Conservation (phyloP, 306 rosid genomes). For the Abrus pulchellus region DNA sequence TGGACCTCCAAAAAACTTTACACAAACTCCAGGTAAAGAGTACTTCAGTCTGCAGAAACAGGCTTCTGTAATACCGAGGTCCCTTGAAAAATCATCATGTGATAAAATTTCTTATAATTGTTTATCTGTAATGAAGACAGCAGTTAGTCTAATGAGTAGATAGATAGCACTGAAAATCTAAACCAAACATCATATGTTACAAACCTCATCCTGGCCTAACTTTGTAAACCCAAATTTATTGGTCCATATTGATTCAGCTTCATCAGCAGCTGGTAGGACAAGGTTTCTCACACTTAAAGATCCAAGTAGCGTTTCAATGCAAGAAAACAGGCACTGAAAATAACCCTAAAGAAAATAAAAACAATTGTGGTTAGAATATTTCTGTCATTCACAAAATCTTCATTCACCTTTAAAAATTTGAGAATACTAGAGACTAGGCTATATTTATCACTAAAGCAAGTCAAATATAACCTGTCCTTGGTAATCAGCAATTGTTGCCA, state of each 20-base stretch:
- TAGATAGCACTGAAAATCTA: neutral
- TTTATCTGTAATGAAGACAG: constrained; percentile 56
- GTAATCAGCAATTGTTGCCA: constrained; percentile 75
- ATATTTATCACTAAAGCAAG: neutral
- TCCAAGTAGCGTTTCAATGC: constrained; percentile 78
- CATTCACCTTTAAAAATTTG: neutral
- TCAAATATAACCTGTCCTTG: constrained; percentile 81
- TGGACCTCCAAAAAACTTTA: constrained; percentile 39
- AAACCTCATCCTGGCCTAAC: constrained; percentile 73
- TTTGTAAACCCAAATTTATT: constrained; percentile 86
- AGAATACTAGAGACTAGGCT: neutral
- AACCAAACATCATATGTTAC: constrained; percentile 12
- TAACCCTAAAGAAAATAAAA: constrained; percentile 66
- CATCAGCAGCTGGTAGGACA: constrained; percentile 93
- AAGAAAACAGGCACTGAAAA: constrained; percentile 85
- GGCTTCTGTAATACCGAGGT: constrained; percentile 73
- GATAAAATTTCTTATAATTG: constrained; percentile 69
- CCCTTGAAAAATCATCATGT: constrained; percentile 88
- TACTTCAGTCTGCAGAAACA: constrained; percentile 56
- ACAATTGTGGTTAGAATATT: constrained; percentile 12
- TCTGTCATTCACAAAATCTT: neutral
- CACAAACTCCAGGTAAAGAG: constrained; percentile 27
- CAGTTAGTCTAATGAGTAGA: constrained; percentile 11
- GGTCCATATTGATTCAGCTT: constrained; percentile 91
- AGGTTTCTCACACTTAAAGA: constrained; percentile 71